These are phyloP conservation scores for Fusarium beomiforme DNA, from an alignment of 2,329 filamentous ascomycete genomes.

Conservation along the genomic window DNA sequence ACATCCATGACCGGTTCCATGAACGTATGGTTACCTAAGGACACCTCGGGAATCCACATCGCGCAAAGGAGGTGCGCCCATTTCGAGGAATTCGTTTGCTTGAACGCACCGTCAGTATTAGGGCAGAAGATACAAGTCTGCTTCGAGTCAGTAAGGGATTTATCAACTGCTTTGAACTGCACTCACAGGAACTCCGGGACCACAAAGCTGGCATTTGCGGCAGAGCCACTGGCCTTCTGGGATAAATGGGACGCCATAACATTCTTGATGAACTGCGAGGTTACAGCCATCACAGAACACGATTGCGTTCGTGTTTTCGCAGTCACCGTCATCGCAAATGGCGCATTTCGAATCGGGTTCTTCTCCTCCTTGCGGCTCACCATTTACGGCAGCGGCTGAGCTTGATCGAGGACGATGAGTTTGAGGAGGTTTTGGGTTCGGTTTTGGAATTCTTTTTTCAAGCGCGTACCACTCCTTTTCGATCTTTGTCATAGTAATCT, in stretches of 20 bases:
- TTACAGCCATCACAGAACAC: conserved; percentile 99
- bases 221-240: conserved; percentile 99
- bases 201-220: conserved; percentile 94
- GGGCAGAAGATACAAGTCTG: conserved; percentile 97
- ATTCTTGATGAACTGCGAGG: conserved; percentile 97
- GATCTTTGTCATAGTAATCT: conserved; percentile 98
- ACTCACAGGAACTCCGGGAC: conserved; percentile 83
- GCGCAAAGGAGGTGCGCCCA: conserved; percentile 97
- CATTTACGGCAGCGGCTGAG: conserved; percentile 94
- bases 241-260: conserved; percentile 98
- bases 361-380: conserved; percentile 83
- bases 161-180: conserved; percentile 19
- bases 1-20: conserved; percentile 99
- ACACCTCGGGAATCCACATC: conserved; percentile 98
- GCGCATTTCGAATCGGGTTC: conserved; percentile 98
- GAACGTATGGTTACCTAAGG: conserved; percentile 93
- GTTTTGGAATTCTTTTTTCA: conserved; percentile 96
- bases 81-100: conserved; percentile 94
- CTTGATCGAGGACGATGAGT: conserved; percentile 93
- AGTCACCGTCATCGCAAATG: conserved; percentile 99
- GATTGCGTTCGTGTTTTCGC: conserved; percentile 98
- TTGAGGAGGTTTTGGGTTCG: conserved; percentile 94
- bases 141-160: conserved; percentile 25
- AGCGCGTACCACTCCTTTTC: conserved; percentile 98
- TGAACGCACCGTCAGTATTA: conserved; percentile 97